These are phyloP conservation scores for Eucalyptus curtisii DNA, from an alignment of 345 rosid species.

Conservation along the genomic window DNA sequence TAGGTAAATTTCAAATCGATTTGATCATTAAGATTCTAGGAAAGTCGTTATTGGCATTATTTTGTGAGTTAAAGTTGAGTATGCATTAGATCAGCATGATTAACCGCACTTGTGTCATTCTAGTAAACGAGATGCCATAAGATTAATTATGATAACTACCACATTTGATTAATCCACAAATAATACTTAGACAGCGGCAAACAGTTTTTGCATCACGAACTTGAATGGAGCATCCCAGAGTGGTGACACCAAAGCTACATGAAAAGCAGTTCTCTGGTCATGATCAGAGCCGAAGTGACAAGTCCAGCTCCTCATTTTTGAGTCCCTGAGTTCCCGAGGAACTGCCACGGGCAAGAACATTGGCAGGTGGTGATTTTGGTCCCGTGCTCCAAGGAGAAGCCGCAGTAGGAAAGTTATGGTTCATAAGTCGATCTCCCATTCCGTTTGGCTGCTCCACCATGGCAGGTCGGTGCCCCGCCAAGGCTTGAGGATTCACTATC, in stretches of 20 bases:
- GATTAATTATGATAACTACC: not conserved
- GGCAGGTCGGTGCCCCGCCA: not conserved
- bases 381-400: not conserved
- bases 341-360: not conserved
- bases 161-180: not conserved
- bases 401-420: not conserved
- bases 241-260: not conserved
- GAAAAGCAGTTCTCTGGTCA: not conserved
- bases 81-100: not conserved
- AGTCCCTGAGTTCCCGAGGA: not conserved
- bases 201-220: not conserved
- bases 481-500: not conserved
- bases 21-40: not conserved
- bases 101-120: not conserved
- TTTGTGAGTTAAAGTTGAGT: not conserved
- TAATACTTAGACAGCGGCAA: not conserved
- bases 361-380: not conserved
- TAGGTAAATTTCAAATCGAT: not conserved
- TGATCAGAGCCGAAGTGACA: not conserved
- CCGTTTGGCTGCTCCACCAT: not conserved
- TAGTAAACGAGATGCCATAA: not conserved
- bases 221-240: not conserved
- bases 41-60: not conserved
- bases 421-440: not conserved
- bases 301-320: not conserved